phyloP scores from a whole-genome alignment of 805 yeast species.

The Kodamaea nitidulidarum region DNA sequence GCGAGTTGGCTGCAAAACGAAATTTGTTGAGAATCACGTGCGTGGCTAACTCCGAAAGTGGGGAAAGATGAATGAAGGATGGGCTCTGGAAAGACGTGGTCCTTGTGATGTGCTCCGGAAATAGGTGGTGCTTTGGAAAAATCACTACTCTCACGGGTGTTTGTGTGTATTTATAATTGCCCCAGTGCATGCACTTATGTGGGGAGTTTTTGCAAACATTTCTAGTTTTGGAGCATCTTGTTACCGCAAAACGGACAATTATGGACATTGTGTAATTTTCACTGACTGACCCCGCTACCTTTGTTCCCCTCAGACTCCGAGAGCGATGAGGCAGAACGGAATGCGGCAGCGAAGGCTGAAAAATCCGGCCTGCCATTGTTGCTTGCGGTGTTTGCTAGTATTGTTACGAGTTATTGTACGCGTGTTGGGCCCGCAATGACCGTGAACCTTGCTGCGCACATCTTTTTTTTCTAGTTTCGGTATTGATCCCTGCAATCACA shows the following conservation, averaged over 20 bases:
- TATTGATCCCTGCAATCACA: too few species aligned
- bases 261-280: background rate
- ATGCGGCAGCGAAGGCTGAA: too few species aligned
- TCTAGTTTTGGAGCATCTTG: background rate
- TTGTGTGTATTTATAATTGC: constrained; percentile 1
- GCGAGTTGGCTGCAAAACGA: constrained; percentile 2
- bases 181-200: background rate
- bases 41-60: background rate
- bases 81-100: too few species aligned
- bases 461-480: too few species aligned
- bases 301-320: background rate
- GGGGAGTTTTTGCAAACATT: background rate
- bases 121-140: background rate
- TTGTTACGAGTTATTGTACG: too few species aligned
- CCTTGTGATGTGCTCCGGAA: too few species aligned
- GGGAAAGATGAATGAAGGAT: background rate
- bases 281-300: constrained; percentile 1
- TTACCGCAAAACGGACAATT: background rate
- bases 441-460: too few species aligned
- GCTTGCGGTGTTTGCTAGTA: too few species aligned
- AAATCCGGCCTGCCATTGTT: background rate
- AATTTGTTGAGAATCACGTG: constrained; percentile 1
- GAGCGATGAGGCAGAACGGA: background rate
- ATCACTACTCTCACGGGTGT: background rate
- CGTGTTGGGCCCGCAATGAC: too few species aligned